These are phyloP conservation scores for Ilyonectria destructans DNA, from an alignment of 2,329 filamentous ascomycete genomes.

Conservation along the genomic window DNA sequence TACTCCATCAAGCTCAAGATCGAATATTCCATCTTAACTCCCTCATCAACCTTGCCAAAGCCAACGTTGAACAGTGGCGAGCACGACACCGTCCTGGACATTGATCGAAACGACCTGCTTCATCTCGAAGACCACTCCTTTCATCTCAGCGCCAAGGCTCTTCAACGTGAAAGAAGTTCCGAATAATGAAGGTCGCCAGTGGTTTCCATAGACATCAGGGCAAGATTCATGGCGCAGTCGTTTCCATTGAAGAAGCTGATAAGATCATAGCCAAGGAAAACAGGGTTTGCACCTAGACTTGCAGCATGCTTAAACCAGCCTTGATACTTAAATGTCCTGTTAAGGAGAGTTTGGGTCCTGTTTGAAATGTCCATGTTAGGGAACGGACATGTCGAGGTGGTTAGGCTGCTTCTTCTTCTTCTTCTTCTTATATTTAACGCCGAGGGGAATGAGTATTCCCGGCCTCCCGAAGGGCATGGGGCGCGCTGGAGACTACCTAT, in stretches of 20 bases:
- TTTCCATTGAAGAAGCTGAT: background rate
- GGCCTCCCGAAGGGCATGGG: too few species aligned
- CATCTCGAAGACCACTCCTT: too few species aligned
- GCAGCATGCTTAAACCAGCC: background rate
- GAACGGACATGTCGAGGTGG: too few species aligned
- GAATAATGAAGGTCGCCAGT: background rate
- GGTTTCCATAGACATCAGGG: background rate
- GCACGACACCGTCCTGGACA: too few species aligned
- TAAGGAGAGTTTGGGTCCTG: background rate
- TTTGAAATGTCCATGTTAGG: too few species aligned
- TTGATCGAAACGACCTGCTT: too few species aligned
- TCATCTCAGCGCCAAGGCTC: too few species aligned
- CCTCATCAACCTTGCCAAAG: conserved; percentile 32
- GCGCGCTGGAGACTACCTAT: too few species aligned
- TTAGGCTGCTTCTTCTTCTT: too few species aligned
- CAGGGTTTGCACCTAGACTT: background rate
- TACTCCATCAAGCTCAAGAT: conserved; percentile 59
- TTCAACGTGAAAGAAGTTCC: background rate
- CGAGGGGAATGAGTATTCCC: too few species aligned
- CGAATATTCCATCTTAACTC: conserved; percentile 59
- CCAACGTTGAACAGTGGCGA: too few species aligned
- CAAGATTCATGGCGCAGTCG: background rate
- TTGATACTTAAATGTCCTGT: background rate
- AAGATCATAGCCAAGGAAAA: background rate
- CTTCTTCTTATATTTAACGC: too few species aligned